Evolutionary conservation across 768 basidiomycete genomes (phyloP).

Genomic region (Tricholoma sp.): DNA sequence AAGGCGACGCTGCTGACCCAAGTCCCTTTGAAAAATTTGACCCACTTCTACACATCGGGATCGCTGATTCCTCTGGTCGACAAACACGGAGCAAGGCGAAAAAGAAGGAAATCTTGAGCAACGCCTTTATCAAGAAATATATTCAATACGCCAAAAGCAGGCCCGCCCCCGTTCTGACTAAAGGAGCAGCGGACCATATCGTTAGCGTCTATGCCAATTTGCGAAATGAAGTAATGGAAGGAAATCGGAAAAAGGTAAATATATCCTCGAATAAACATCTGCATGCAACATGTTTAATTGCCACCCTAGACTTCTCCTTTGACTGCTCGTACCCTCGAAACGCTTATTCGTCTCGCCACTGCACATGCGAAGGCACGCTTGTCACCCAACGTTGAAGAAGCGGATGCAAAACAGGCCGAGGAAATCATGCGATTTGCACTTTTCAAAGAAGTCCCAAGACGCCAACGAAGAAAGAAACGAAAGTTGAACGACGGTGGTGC

Average conservation of each 20-base stretch:
- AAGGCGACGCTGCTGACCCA: slow-evolving; percentile 58
- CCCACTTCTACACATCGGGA: slow-evolving; percentile 86
- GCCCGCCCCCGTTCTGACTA: slow-evolving; percentile 78
- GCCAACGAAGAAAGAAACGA: slow-evolving; percentile 76
- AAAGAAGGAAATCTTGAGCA: slow-evolving; percentile 82
- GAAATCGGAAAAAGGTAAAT: slow-evolving; percentile 78
- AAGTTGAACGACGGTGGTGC: slow-evolving; percentile 72
- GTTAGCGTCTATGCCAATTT: slow-evolving; percentile 88
- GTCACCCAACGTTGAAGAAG: slow-evolving; percentile 76
- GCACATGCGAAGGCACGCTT: slow-evolving; percentile 96
- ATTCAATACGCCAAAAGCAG: slow-evolving; percentile 96
- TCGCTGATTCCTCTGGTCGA: slow-evolving; percentile 48
- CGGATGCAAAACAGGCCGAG: slow-evolving; percentile 87
- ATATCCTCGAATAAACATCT: background rate
- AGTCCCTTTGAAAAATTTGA: slow-evolving; percentile 96
- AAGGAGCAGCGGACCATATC: slow-evolving; percentile 92
- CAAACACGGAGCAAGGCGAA: slow-evolving; percentile 54
- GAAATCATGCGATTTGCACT: slow-evolving; percentile 95
- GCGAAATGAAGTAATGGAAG: slow-evolving; percentile 88
- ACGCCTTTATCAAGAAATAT: slow-evolving; percentile 96
- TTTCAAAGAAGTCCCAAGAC: slow-evolving; percentile 93
- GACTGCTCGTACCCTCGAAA: slow-evolving; percentile 97
- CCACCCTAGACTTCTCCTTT: slow-evolving; percentile 82
- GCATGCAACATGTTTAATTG: slow-evolving; percentile 8
- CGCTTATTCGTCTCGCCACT: slow-evolving; percentile 94